These are phyloP conservation scores for Salix caprea DNA, from an alignment of 345 rosid genomes.

Conservation along the genomic window DNA sequence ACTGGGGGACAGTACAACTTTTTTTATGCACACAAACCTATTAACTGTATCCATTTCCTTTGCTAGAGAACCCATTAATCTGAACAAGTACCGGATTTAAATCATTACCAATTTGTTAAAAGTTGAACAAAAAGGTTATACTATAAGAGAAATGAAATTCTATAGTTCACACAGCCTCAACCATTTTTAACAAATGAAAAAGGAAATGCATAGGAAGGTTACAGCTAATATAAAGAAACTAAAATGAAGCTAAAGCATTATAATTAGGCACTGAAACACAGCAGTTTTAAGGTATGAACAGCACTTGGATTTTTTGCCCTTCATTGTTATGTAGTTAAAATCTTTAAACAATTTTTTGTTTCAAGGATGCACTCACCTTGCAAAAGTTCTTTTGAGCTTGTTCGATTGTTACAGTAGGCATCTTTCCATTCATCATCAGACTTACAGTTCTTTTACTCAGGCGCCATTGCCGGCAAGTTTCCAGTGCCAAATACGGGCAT, in stretches of 20 bases:
- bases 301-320: not conserved
- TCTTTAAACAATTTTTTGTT: not conserved
- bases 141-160: not conserved
- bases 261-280: not conserved
- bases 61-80: not conserved
- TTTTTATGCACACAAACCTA: not conserved
- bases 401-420: constrained; percentile 95
- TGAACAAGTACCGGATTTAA: not conserved
- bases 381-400: constrained; percentile 89
- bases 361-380: constrained; percentile 49
- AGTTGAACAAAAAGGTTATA: not conserved
- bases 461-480: constrained; percentile 98
- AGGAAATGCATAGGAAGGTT: not conserved
- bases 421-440: constrained; percentile 91
- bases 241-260: not conserved
- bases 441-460: constrained; percentile 85
- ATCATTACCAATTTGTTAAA: not conserved
- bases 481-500: constrained; percentile 91
- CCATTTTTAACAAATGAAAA: not conserved
- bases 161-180: not conserved
- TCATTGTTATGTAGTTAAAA: not conserved
- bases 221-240: not conserved
- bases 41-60: not conserved
- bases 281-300: not conserved
- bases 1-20: not conserved